Base-by-base conservation (phyloP, 495 filamentous ascomycete species). In the Xanthoparmelia taractica region DNA sequence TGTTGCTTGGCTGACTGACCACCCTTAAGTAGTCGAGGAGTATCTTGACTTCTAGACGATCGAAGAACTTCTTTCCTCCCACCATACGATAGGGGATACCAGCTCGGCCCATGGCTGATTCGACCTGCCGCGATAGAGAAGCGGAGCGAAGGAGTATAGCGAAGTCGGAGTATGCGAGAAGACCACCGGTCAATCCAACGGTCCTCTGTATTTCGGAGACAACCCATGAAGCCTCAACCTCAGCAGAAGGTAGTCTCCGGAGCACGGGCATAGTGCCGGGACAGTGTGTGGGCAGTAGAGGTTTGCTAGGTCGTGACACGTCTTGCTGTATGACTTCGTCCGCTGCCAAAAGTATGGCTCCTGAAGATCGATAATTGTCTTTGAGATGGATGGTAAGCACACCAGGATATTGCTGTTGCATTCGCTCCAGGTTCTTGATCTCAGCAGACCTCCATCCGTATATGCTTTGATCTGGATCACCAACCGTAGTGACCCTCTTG, bases 391-490 rank as follows among this genome's bases (percentile, higher is more conserved):
- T 86, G 25, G 92, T 83, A 0, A 89, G 80, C 1, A 91, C 93
- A 50, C 89, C 85, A 0, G 83, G 83, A 69, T 91, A 97, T 48
- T 86, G 83, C 45, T 75, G 76, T 63, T 89, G 82, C 84, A 99
- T 87, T 2, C 87, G 81, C 64, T 82, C 81, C 43, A 97, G 78
- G 71, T 99, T 99, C 71, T 87, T 84, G 66, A 95, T 92, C 74
- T 99, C 94, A 27, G 95, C 95, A 7, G 91, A 93, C n/a, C 95
- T 87, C 78, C 96, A 99, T 8, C 93, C 90, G 70, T 99, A 99
- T 59, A 99, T 99, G 67, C 92, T 96, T 70, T 99, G 95, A 71
- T 99, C 94, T 11, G 95, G 95, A 71, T 99, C 94, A 18, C 95
- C 94, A 20, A 99, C 95, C 57, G 96, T 90, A 13, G 94, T 97